These are phyloP conservation scores for Ophiostoma sp. DNA, from an alignment of 2,329 filamentous ascomycete genomes.

Conservation along the genomic window DNA sequence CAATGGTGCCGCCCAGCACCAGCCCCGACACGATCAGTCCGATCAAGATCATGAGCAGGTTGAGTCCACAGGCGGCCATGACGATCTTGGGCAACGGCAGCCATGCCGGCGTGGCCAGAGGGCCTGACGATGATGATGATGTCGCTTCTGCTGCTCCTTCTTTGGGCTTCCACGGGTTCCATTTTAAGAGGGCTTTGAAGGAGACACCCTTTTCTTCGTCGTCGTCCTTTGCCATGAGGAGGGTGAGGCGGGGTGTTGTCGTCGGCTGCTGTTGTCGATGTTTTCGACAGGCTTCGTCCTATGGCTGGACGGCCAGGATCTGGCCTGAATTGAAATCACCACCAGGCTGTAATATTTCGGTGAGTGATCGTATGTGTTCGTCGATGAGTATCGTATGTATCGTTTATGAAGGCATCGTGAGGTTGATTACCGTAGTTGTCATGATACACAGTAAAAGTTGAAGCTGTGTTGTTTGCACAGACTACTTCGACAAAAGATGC, in stretches of 20 bases:
- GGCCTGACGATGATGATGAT: not conserved
- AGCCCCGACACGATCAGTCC: constrained; percentile 31
- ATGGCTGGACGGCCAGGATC: not conserved
- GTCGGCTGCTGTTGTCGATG: not conserved
- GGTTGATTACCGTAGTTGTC: not conserved
- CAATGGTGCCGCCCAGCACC: constrained; percentile 30
- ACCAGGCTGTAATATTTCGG: not conserved
- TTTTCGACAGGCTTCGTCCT: not conserved
- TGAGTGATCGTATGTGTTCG: not conserved
- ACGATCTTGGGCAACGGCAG: constrained; percentile 28
- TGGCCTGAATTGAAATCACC: not conserved
- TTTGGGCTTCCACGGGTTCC: not conserved
- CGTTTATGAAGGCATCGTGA: not conserved
- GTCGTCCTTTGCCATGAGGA: not conserved
- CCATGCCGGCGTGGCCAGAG: constrained; percentile 22
- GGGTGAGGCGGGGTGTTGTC: not conserved
- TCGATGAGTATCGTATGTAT: not conserved
- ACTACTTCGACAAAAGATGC: not conserved
- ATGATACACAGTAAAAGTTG: not conserved
- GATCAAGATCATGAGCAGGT: constrained; percentile 28
- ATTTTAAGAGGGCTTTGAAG: not conserved
- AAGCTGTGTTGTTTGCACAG: not conserved
- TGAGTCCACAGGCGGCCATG: constrained; percentile 24
- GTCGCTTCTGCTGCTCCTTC: not conserved
- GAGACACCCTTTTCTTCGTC: not conserved